Evolutionary conservation across 352 stramenopile genomes (phyloP), one percentile per base, ranked within the genome.

Genomic region (Pythium chondricola): DNA sequence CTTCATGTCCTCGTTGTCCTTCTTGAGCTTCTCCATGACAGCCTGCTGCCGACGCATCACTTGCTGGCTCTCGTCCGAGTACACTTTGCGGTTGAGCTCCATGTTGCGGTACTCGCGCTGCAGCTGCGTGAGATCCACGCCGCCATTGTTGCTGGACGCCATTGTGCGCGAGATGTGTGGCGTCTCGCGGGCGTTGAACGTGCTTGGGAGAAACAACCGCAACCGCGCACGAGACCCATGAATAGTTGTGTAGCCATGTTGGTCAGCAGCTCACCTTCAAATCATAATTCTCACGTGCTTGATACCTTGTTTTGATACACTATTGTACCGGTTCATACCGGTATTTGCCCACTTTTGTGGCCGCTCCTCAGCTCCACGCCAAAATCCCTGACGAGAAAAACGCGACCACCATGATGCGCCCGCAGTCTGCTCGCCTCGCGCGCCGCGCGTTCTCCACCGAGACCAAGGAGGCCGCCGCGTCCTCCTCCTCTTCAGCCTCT

Each of bases 21-120:
- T 81, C 47, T 82, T 83, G 24, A 92, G 67, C 52, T 96, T 96
- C 46, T 95, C 83, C 47, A 96, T 92, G 55, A 91, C 85, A 10
- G 74, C 67, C 43, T 98, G 91, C 61, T 98, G 95, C 63, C 90
- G 87, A n/a, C 90, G 86, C 61, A 98, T 89, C 27, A 98, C 86
- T 50, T 97, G 78, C 47, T 96, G 76, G 37, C 69, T 96, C 63
- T 98, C 90, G 44, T 98, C 91, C 13, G 91, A 85, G 46, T 95
- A 95, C 36, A 89, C 95, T 37, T 96, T 89, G 52, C 93, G 86
- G 70, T 98, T 98, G n/a, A 96, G 71, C 71, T 98, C 92, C 94
- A 98, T 98, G 55, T 98, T 96, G 43, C 90, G 83, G 58, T 98
- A 98, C 67, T 98, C 91, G 29, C 88, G 77, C 69, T 97, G 93